phyloP scores from a whole-genome alignment of 1,139 yeast species.

The Lipomyces yarrowii region DNA sequence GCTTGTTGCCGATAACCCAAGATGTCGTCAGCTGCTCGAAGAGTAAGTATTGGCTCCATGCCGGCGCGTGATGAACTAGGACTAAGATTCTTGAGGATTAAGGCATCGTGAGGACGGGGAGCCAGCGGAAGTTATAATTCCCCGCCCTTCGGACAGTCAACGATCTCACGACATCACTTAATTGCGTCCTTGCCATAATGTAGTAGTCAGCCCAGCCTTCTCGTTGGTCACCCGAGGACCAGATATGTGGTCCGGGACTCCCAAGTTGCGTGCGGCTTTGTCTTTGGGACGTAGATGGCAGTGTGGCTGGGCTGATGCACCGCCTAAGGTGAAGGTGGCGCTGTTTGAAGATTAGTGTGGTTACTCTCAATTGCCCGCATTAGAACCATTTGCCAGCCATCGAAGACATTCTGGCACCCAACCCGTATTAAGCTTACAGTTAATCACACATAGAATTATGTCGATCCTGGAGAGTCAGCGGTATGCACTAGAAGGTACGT shows the following conservation, averaged over 20 bases:
- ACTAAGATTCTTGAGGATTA: not conserved
- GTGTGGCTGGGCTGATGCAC: not conserved
- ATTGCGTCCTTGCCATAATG: not conserved
- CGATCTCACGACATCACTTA: not conserved
- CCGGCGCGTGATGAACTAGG: not conserved
- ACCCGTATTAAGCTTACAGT: not conserved
- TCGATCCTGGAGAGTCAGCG: conserved; percentile 34
- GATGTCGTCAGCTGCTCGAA: conserved; percentile 5
- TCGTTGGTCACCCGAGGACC: not conserved
- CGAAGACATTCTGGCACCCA: not conserved
- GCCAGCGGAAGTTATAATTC: not conserved
- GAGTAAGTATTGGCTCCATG: not conserved
- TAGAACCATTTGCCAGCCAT: not conserved
- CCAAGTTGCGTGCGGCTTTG: not conserved
- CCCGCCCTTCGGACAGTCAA: not conserved
- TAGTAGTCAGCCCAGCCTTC: not conserved
- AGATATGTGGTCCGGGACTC: not conserved
- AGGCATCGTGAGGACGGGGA: not conserved
- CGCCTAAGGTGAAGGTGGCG: not conserved
- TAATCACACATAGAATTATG: conserved; percentile 8
- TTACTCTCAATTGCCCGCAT: not conserved
- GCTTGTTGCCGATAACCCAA: not conserved
- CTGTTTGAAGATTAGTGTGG: not conserved
- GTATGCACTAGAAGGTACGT: conserved; percentile 34
- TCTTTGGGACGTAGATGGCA: not conserved